Conservation (phyloP, 805 yeast genomes). For the Ogataea salicorniae region DNA sequence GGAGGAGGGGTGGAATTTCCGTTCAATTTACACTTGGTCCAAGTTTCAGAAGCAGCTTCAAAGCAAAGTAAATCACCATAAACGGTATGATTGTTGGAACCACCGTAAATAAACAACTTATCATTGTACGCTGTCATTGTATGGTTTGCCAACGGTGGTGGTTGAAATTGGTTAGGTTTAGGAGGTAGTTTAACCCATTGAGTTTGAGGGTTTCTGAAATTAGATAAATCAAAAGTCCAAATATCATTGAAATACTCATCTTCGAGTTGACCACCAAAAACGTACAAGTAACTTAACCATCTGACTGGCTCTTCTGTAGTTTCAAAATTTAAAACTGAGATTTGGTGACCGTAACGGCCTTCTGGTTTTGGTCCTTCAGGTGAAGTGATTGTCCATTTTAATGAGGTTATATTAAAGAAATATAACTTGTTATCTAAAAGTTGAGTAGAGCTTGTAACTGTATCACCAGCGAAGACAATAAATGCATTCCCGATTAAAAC, state of each 20-base stretch:
- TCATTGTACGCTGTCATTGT: constrained; percentile 77
- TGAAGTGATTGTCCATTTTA: constrained; percentile 74
- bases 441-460: constrained; percentile 70
- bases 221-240: constrained; percentile 79
- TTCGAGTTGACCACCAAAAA: constrained; percentile 92
- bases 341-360: constrained; percentile 93
- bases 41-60: constrained; percentile 61
- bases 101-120: constrained; percentile 86
- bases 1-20: constrained; percentile 70
- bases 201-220: constrained; percentile 77
- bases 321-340: constrained; percentile 66
- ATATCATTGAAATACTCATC: constrained; percentile 80
- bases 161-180: constrained; percentile 29
- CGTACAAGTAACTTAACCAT: constrained; percentile 52
- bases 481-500: constrained; percentile 92
- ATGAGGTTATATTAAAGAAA: constrained; percentile 72
- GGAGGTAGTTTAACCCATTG: constrained; percentile 76
- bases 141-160: constrained; percentile 89
- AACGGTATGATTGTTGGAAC: constrained; percentile 64
- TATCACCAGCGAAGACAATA: constrained; percentile 95
- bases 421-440: constrained; percentile 87
- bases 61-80: constrained; percentile 75
- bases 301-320: constrained; percentile 34
- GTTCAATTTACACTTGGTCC: constrained; percentile 68
- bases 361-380: constrained; percentile 73